Base-by-base conservation (phyloP, 1,284 basidiomycete genomes). In the Rugiboletus extremiorientalis region DNA sequence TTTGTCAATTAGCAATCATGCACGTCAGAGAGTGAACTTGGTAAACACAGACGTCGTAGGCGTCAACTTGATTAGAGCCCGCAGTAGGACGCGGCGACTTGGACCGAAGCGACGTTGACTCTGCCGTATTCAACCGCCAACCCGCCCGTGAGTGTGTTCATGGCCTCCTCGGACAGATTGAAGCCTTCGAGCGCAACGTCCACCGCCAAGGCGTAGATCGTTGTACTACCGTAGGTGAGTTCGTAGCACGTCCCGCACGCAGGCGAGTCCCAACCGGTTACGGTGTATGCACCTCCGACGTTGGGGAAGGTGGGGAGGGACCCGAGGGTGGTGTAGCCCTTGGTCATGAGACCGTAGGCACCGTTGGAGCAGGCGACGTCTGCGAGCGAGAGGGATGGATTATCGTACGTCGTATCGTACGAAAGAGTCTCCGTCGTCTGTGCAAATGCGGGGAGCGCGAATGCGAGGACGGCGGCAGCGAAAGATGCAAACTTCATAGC, bases 361-460 rank as follows among this genome's bases (percentile, higher is more conserved):
- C 79, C 81, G 52, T 82, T 69, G 5, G 83, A 84, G 66, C 84
- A 84, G 7, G 82, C 75, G 54, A 82, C 73, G 34, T 50, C 66
- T 50, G 56, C 2, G 38, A 83, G 68, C 14, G 75, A 68, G 41
- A 60, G 54, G 11, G 59, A 59, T 8, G 63, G 31, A 20, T 74
- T 59, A 68, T 81, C 80, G 68, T 83, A 85, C 20, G 37, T 64
- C 4, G 25, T 58, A 58, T 76, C 75, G 41, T 74, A 74, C 8
- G 66, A 52, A 8, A 75, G 28, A 23, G 31, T 58, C 28, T 59
- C 25, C 5, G 52, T 36, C 23, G 6, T 14, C 33, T 56, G 60
- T 14, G 68, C 56, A 37, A 64, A 42, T 4, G 43, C 49, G 18
- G 70, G 56, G 47, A 71, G 55, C 25, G 50, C 59, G 36, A 61